phyloP scores from a whole-genome alignment of 139 green algal species.

The Chlamydomonas sp. region DNA sequence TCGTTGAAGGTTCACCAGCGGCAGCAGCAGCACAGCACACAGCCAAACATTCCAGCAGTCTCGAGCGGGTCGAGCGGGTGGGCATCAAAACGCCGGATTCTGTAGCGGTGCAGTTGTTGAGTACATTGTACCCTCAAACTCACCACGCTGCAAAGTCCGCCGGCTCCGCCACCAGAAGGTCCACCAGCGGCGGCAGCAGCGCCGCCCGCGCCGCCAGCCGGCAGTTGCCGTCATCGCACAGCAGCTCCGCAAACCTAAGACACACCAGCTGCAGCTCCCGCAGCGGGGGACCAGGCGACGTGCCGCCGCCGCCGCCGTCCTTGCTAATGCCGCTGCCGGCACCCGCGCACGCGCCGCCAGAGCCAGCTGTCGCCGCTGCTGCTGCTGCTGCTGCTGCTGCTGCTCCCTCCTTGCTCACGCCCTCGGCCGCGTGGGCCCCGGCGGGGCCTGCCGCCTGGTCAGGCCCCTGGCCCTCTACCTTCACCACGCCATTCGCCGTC shows the following conservation, averaged over 20 bases:
- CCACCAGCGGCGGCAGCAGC: constrained; percentile 28
- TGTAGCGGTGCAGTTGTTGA: too few relatives aligned
- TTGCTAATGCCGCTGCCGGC: not conserved
- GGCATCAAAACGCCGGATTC: too few relatives aligned
- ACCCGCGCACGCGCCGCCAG: too few relatives aligned
- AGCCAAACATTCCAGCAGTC: too few relatives aligned
- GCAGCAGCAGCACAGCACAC: too few relatives aligned
- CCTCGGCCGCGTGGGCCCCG: not conserved
- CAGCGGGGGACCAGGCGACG: not conserved
- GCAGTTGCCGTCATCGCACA: constrained; percentile 12
- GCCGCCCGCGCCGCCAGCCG: not conserved
- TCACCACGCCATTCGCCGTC: too few relatives aligned
- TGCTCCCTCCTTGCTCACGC: too few relatives aligned
- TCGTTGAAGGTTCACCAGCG: too few relatives aligned
- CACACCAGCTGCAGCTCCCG: constrained; percentile 26
- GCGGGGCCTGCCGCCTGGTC: too few relatives aligned
- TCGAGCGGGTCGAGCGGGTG: too few relatives aligned
- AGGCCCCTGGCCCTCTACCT: too few relatives aligned
- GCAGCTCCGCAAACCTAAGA: constrained; percentile 11
- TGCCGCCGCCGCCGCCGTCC: not conserved
- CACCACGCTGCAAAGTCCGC: constrained; percentile 7
- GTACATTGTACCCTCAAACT: not conserved
- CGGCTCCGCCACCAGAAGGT: constrained; percentile 21
- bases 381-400: not conserved
- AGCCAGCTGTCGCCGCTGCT: not conserved